Conservation (phyloP, 768 basidiomycete genomes). For the Agaricus subrufescens region DNA sequence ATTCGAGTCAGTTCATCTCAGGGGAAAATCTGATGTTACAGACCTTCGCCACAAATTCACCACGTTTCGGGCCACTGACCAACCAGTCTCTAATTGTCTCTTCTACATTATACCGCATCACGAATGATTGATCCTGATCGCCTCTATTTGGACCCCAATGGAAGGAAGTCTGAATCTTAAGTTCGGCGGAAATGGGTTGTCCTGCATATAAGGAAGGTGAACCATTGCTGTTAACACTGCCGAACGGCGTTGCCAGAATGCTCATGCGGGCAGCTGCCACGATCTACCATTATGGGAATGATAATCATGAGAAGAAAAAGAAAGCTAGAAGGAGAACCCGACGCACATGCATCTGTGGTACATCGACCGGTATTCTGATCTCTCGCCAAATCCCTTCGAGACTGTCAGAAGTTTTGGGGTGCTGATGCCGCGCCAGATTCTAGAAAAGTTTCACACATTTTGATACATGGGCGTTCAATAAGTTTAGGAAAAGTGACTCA, state of each 20-base stretch:
- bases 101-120: conserved; percentile 76
- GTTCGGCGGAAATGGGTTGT: conserved; percentile 69
- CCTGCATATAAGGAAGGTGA: conserved; percentile 69
- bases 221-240: conserved; percentile 20
- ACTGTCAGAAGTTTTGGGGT: conserved; percentile 21
- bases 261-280: conserved; percentile 55
- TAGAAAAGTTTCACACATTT: conserved; percentile 13
- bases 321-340: background rate
- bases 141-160: conserved; percentile 61
- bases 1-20: conserved; percentile 7
- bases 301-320: background rate
- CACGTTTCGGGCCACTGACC: conserved; percentile 83
- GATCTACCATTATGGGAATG: conserved; percentile 41
- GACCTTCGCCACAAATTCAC: conserved; percentile 74
- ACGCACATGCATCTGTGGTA: conserved; percentile 77
- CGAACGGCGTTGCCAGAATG: conserved; percentile 42
- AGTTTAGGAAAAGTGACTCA: conserved; percentile 9
- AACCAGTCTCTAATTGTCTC: conserved; percentile 85
- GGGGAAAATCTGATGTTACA: conserved; percentile 15
- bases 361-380: conserved; percentile 79
- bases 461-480: background rate
- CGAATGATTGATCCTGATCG: conserved; percentile 38
- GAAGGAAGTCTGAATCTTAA: conserved; percentile 69
- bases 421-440: conserved; percentile 40
- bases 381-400: conserved; percentile 60